A percentile compares a stretch with the other conserved stretches of the same genome.
These are phyloP conservation scores for Penicillium sp. DNA, from an alignment of 2,329 filamentous ascomycete genomes.

Conservation along the genomic window DNA sequence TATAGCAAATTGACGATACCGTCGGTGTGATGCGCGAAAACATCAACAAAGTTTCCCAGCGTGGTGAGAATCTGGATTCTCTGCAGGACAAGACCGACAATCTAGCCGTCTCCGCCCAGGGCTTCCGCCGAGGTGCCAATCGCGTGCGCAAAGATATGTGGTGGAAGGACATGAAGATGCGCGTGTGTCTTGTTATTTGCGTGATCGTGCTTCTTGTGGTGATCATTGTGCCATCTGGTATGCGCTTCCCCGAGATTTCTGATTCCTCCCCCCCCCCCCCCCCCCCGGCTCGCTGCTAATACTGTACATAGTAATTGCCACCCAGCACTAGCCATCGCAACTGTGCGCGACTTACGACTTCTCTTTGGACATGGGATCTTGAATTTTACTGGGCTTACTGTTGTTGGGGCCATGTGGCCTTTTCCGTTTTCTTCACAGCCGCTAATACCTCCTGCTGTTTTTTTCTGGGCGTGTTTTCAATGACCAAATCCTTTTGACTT, in stretches of 20 bases:
- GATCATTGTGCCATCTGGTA: slow-evolving; percentile 88
- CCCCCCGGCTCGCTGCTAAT: slow-evolving; percentile 17
- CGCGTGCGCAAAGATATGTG: slow-evolving; percentile 96
- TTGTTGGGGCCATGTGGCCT: slow-evolving; percentile 31
- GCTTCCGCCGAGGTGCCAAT: slow-evolving; percentile 95
- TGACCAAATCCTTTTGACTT: slow-evolving; percentile 33
- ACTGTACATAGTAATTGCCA: slow-evolving; percentile 42
- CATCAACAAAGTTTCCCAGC: slow-evolving; percentile 93
- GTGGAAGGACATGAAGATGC: slow-evolving; percentile 99
- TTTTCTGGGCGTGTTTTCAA: slow-evolving; percentile 36
- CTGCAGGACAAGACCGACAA: slow-evolving; percentile 93
- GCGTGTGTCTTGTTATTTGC: slow-evolving; percentile 88
- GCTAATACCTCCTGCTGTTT: slow-evolving; percentile 38
- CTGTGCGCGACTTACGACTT: slow-evolving; percentile 31
- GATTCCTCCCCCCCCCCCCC: no score
- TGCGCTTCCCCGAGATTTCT: slow-evolving; percentile 33
- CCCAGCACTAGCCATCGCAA: slow-evolving; percentile 39
- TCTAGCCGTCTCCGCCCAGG: slow-evolving; percentile 86
- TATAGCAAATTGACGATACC: slow-evolving; percentile 94
- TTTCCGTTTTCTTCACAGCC: slow-evolving; percentile 34
- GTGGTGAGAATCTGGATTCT: slow-evolving; percentile 82
- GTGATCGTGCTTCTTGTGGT: slow-evolving; percentile 88
- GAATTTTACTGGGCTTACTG: slow-evolving; percentile 35
- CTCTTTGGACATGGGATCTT: slow-evolving; percentile 32
- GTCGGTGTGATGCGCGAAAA: slow-evolving; percentile 95